phyloP scores from a whole-genome alignment of 139 green algal species.

The Penium margaritaceum region DNA sequence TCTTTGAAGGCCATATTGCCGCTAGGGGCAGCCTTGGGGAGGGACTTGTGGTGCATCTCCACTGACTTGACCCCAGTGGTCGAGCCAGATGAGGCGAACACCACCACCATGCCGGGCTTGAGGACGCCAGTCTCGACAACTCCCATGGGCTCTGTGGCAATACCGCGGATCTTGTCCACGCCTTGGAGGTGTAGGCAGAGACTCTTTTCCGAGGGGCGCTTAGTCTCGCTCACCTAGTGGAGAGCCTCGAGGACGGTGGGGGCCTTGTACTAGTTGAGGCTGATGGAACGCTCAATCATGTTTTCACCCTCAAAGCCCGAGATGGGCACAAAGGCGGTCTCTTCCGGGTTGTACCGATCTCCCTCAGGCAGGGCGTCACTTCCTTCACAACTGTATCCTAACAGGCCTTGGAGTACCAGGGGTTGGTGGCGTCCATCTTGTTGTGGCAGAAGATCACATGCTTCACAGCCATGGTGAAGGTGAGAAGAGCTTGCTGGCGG shows the following conservation, averaged over 20 bases:
- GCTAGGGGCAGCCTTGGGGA: constrained; percentile 71
- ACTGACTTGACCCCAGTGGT: constrained; percentile 94
- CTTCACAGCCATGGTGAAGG: constrained; percentile 95
- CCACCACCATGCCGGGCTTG: constrained; percentile 83
- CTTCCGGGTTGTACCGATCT: constrained; percentile 77
- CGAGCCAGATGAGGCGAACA: constrained; percentile 65
- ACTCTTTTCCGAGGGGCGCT: constrained; percentile 43
- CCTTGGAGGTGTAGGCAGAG: constrained; percentile 56
- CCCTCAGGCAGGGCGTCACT: constrained; percentile 82
- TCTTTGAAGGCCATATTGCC: constrained; percentile 99
- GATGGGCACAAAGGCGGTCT: constrained; percentile 92
- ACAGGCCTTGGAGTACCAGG: constrained; percentile 80
- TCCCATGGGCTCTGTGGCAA: constrained; percentile 93
- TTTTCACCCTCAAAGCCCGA: constrained; percentile 98
- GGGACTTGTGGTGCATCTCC: constrained; percentile 99
- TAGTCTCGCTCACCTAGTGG: constrained; percentile 50
- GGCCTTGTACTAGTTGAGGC: constrained; percentile 91
- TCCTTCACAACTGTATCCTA: constrained; percentile 96
- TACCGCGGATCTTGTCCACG: constrained; percentile 98
- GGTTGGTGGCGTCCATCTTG: constrained; percentile 65
- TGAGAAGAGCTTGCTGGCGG: constrained; percentile 94
- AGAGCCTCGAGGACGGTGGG: constrained; percentile 59
- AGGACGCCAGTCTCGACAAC: constrained; percentile 93
- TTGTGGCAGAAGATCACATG: constrained; percentile 83
- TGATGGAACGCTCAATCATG: constrained; percentile 88